A percentile compares a stretch with the other conserved stretches of the same genome.
Evolutionary conservation across 805 yeast species (phyloP).

Genomic region (Candida jianshihensis): DNA sequence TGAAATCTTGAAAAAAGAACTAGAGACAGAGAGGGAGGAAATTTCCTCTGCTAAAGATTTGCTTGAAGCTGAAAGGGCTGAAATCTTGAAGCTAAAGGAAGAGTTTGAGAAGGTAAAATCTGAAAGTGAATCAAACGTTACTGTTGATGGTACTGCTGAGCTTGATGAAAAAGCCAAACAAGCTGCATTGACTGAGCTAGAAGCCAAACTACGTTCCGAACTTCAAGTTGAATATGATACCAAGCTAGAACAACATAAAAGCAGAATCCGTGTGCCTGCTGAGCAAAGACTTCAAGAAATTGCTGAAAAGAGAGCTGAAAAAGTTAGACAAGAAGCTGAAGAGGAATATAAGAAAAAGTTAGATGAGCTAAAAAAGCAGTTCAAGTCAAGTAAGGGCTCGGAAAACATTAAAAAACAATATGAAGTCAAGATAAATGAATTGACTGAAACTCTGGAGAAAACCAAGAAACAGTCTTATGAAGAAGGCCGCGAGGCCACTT

Average conservation of each 20-base stretch:
- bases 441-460: slow-evolving; percentile 24
- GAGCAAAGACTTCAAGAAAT: slow-evolving; percentile 26
- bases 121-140: slow-evolving; percentile 2
- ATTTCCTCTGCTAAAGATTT: not conserved
- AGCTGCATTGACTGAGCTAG: slow-evolving; percentile 18
- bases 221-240: slow-evolving; percentile 22
- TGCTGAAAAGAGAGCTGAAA: slow-evolving; percentile 23
- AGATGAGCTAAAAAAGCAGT: slow-evolving; percentile 21
- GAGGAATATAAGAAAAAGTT: slow-evolving; percentile 23
- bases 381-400: slow-evolving; percentile 2
- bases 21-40: slow-evolving; percentile 17
- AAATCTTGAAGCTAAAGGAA: not conserved
- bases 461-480: slow-evolving; percentile 13
- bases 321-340: slow-evolving; percentile 21
- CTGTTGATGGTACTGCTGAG: not conserved
- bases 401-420: slow-evolving; percentile 18
- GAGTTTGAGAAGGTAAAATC: slow-evolving; percentile 14
- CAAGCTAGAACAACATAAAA: slow-evolving; percentile 22
- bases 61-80: not conserved
- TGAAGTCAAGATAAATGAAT: slow-evolving; percentile 23
- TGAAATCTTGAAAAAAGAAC: slow-evolving; percentile 10
- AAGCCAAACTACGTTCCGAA: slow-evolving; percentile 19
- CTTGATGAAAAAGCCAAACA: slow-evolving; percentile 6
- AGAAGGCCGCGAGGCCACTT: slow-evolving; percentile 20
- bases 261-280: slow-evolving; percentile 30